Evolutionary conservation across 345 rosid genomes (phyloP).

Genomic region (Gossypium anomalum): DNA sequence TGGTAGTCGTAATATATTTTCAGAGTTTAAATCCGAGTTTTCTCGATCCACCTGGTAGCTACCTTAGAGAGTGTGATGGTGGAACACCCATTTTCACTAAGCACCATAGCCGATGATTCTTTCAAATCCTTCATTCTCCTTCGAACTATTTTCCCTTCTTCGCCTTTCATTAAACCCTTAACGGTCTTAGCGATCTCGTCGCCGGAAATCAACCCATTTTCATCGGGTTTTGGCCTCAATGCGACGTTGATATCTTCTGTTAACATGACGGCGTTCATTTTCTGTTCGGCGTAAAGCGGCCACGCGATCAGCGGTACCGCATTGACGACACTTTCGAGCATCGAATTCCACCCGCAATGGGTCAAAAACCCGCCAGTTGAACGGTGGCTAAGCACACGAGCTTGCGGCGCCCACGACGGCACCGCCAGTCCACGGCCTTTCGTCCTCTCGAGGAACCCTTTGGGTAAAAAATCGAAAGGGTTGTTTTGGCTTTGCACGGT

Average conservation of each 20-base stretch:
- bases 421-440: slow-evolving; percentile 51
- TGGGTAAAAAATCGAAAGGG: slow-evolving; percentile 53
- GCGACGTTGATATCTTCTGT: slow-evolving; percentile 45
- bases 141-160: slow-evolving; percentile 59
- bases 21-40: too few species aligned
- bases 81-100: slow-evolving; percentile 34
- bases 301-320: slow-evolving; percentile 80
- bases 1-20: too few species aligned
- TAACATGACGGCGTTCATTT: slow-evolving; percentile 65
- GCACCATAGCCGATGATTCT: slow-evolving; percentile 19
- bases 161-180: slow-evolving; percentile 61
- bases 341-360: slow-evolving; percentile 91
- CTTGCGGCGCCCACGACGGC: slow-evolving; percentile 84
- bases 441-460: slow-evolving; percentile 65
- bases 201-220: slow-evolving; percentile 41
- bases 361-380: slow-evolving; percentile 76
- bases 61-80: slow-evolving; percentile 20
- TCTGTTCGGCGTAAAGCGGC: slow-evolving; percentile 90
- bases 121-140: slow-evolving; percentile 39
- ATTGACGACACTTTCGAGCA: slow-evolving; percentile 60
- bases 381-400: slow-evolving; percentile 56
- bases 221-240: slow-evolving; percentile 31
- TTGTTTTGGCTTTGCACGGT: slow-evolving; percentile 32
- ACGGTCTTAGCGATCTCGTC: slow-evolving; percentile 51
- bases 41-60: slow-evolving; percentile 16